Conservation (phyloP, 2,329 filamentous ascomycete genomes). For the Akanthomyces uredinophilus region DNA sequence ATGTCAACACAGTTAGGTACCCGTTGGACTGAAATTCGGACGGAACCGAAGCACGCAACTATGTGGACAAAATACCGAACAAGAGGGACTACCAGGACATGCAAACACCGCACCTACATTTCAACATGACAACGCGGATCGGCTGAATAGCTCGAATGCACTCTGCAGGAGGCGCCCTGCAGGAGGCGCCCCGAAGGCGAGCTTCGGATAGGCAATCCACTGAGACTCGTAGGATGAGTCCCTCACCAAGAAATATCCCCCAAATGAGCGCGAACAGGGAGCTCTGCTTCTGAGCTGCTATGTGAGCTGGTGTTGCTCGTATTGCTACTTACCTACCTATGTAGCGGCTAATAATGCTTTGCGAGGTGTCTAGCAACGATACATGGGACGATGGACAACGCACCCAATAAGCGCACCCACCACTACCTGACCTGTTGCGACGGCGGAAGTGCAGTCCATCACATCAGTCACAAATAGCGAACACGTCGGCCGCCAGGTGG, state of each 20-base stretch:
- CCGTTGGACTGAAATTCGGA: too few species aligned
- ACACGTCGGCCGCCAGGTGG: background rate
- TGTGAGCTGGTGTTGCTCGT: background rate
- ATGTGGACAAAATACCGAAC: background rate
- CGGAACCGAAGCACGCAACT: background rate
- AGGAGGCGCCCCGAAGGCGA: background rate
- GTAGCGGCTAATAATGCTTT: too few species aligned
- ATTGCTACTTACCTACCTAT: background rate
- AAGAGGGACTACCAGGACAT: background rate
- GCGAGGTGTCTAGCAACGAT: background rate
- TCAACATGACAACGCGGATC: background rate
- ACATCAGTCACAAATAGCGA: background rate
- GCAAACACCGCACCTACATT: background rate
- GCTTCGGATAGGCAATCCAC: background rate
- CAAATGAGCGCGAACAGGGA: background rate
- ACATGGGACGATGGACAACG: background rate
- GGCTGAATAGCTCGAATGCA: background rate
- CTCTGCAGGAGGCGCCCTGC: background rate
- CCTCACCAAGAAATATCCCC: background rate
- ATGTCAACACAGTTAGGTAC: background rate
- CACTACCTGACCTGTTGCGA: background rate
- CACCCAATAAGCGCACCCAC: background rate
- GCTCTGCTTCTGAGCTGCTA: background rate
- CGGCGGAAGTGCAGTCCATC: background rate
- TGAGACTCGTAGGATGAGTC: background rate